Base-by-base conservation (phyloP, 805 yeast species). In the Ogataea salicorniae region DNA sequence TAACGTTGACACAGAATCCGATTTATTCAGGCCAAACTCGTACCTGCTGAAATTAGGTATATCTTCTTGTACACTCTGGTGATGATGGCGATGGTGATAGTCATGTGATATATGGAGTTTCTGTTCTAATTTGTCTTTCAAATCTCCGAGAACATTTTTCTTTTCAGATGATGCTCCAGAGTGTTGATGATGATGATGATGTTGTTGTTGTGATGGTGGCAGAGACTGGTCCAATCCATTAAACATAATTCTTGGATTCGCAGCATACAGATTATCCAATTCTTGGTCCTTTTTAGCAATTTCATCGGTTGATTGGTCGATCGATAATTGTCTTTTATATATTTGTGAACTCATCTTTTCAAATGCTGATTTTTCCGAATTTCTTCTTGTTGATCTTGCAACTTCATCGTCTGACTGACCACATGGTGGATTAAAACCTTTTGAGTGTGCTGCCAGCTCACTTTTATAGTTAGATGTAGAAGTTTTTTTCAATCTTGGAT, bases 261-360 rank as follows among this genome's bases (percentile, higher is more conserved):
- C 14, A 18, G 41, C 23, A 18, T 34, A 29, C 26, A 36, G 5
- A 33, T 23, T 15, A 16, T 31, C 14, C 36, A 31, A 17, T 26
- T 42, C 31, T 20, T 41, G 20, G n/a, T 41, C 37, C 14, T 43
- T 42, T 6, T 38, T 22, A n/a, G 34, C 34, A 5, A 34, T 15
- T n/a, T 34, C 39, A 11, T 36, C 31, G 11, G 22, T 36, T 14
- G 35, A 17, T 6, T 42, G 5, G 2, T 29, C 15, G 23, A 52
- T 17, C 3, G 58, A 57, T 34, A 52, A 43, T 5, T 50, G 53
- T 36, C 64, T 50, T 39, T 49, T 53, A 37, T 53, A 58, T 4
- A 31, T 34, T 43, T 60, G 62, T 11, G 62, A 55, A 4, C 52
- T 51, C 63, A 59, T 59, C 39, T 47, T 49, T 18, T 55, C 53